phyloP scores from a whole-genome alignment of 176 grass and related monocot genomes.

The Leersia perrieri region DNA sequence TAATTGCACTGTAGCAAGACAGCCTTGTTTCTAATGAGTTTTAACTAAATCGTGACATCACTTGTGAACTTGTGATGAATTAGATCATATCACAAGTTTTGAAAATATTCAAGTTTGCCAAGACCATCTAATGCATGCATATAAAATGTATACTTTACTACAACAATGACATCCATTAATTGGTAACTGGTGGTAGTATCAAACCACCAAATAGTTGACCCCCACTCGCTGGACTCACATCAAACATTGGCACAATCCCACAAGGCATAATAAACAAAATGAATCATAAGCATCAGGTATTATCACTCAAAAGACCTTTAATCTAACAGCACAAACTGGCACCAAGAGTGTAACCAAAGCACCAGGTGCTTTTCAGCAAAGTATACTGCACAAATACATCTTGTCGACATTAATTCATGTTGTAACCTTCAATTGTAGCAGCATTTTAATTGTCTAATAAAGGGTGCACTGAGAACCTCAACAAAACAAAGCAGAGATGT shows the following conservation, averaged over 20 bases:
- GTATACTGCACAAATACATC: neutral
- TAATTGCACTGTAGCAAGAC: neutral
- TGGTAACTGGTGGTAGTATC: neutral
- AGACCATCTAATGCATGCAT: neutral
- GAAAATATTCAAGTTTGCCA: neutral
- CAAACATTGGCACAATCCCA: slow-evolving; percentile 2
- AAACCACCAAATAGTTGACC: neutral
- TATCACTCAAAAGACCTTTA: neutral
- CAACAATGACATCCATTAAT: neutral
- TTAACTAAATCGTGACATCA: neutral
- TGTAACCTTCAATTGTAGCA: neutral
- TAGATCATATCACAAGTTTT: neutral
- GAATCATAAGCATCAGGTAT: neutral
- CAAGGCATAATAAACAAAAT: neutral
- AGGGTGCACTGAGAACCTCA: neutral
- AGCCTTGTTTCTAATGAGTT: neutral
- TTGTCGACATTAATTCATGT: neutral
- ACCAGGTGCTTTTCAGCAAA: neutral
- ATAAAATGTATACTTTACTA: slow-evolving; percentile 14
- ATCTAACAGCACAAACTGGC: neutral
- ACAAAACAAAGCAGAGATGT: neutral
- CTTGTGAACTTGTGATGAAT: neutral
- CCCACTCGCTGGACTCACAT: neutral
- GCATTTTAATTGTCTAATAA: neutral
- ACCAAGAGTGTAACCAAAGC: neutral